phyloP scores from a whole-genome alignment of 2,329 filamentous ascomycete genomes.

The Salinomyces thailandicus region DNA sequence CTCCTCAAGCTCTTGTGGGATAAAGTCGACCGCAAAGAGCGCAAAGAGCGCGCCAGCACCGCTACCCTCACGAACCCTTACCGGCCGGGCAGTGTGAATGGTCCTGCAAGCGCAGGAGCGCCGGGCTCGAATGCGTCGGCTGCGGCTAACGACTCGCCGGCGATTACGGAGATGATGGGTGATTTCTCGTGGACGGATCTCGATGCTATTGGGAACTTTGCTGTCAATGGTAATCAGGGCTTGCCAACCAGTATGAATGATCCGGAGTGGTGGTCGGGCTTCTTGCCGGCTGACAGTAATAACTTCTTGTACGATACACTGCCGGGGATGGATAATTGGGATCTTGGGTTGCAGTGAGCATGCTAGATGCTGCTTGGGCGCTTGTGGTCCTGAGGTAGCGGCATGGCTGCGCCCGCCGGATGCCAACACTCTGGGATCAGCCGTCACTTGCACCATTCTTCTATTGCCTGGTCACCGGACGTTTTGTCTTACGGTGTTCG shows the following conservation, averaged over 20 bases:
- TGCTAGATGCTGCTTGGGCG: no score
- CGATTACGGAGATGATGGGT: constrained; percentile 36
- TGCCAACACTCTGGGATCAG: no score
- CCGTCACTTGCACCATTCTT: no score
- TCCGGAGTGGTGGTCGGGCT: constrained; percentile 29
- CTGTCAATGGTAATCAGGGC: constrained; percentile 32
- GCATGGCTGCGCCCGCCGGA: no score
- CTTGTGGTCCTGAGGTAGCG: no score
- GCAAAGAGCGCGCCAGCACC: constrained; percentile 11
- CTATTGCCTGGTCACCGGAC: no score
- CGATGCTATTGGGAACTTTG: constrained; percentile 38
- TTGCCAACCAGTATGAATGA: constrained; percentile 16
- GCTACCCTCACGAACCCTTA: constrained; percentile 28
- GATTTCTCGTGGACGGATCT: constrained; percentile 42
- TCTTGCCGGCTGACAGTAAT: constrained; percentile 27
- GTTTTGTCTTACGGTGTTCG: no score
- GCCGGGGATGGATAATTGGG: constrained; percentile 25
- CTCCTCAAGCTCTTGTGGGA: constrained; percentile 40
- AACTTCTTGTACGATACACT: constrained; percentile 25
- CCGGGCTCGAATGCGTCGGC: constrained; percentile 17
- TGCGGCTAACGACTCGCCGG: constrained; percentile 26
- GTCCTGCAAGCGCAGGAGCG: constrained; percentile 20
- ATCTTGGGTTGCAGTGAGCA: constrained; percentile 18
- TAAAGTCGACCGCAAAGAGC: constrained; percentile 31
- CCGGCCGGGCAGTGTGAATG: constrained; percentile 30